A percentile compares a stretch with the other conserved stretches of the same genome.
These are phyloP conservation scores for Ogataea methylovora DNA, from an alignment of 805 yeast species.

Conservation along the genomic window DNA sequence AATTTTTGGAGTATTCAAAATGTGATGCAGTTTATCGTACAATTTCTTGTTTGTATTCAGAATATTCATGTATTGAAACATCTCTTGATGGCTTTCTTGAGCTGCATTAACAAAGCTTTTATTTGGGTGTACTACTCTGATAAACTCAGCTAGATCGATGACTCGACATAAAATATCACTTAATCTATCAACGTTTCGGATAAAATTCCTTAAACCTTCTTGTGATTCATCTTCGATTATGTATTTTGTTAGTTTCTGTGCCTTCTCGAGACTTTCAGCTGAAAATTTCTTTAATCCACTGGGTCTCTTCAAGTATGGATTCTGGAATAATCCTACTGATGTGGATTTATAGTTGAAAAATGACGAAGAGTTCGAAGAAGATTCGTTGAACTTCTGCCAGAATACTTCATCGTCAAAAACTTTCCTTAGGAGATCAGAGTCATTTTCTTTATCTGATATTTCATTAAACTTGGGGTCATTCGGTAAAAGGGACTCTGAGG, in stretches of 20 bases:
- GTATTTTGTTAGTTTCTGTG: constrained; percentile 51
- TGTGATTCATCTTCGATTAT: constrained; percentile 41
- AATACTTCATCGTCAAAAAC: constrained; percentile 56
- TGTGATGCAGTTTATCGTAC: constrained; percentile 50
- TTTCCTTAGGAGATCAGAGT: constrained; percentile 27
- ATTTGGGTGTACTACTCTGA: constrained; percentile 82
- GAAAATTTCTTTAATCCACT: constrained; percentile 66
- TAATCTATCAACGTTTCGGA: constrained; percentile 68
- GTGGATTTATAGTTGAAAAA: constrained; percentile 17
- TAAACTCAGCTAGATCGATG: constrained; percentile 88
- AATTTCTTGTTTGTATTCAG: constrained; percentile 77
- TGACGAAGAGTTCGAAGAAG: constrained; percentile 10
- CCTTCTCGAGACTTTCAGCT: constrained; percentile 51
- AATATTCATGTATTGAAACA: constrained; percentile 92
- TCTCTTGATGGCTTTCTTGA: constrained; percentile 75
- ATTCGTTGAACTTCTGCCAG: constrained; percentile 44
- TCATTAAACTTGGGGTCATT: too few relatives aligned
- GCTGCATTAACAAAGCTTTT: constrained; percentile 67
- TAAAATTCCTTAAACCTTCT: constrained; percentile 40
- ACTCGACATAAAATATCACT: constrained; percentile 88
- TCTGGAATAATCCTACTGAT: constrained; percentile 63
- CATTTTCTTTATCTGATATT: not conserved
- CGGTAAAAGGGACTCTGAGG: too few relatives aligned
- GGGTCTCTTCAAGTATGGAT: constrained; percentile 63
- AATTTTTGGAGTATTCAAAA: constrained; percentile 36